Evolutionary conservation across 805 yeast genomes (phyloP), one percentile per base, ranked within the genome.

Genomic region (Yamadazyma nakazawae): DNA sequence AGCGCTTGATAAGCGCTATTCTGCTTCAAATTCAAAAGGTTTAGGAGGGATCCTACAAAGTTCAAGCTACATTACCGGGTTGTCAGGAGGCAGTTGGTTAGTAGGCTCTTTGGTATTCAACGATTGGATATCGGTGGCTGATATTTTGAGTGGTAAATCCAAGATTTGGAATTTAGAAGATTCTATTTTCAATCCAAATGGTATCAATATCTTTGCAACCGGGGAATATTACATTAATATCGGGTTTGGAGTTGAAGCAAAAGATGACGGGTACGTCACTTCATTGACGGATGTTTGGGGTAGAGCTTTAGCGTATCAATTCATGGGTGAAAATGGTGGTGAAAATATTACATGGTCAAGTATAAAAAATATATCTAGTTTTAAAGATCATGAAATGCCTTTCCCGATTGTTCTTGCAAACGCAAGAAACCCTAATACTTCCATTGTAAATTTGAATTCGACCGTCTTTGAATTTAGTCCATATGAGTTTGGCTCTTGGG

Each of bases 101-200:
- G 57, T 72, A 6, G 70, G 70, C 10, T 46, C 66, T 1, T 37
- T 71, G 28, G 70, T 60, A n/a, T 52, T 70, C 43, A 72, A 71
- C 46, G 57, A 70, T 51, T 72, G 66, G 63, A 55, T 62, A 6
- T 57, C 69, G 1, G 68, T 69, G 10, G 63, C 47, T 6, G 65
- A 66, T 34, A 60, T 70, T 17, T 10, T 67, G 14, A 45, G 53
- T 14, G 60, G 58, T 5, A 47, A 56, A 9, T 46, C 52, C 12
- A 58, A 59, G 19, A 74, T 86, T 46, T 88, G 96, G 96, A 80
- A 88, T 54, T 70, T 88, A 44, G 72, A 73, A 11, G 69, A 81
- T 53, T 73, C 83, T 4, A 80, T 88, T 36, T 62, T 82, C 54
- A 71, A 75, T 49, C 83, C 86, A 12, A 82, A 80, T 51, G 92